Evolutionary conservation across 345 rosid species (phyloP), one percentile per base, ranked within the genome.

Genomic region (Aethionema arabicum): DNA sequence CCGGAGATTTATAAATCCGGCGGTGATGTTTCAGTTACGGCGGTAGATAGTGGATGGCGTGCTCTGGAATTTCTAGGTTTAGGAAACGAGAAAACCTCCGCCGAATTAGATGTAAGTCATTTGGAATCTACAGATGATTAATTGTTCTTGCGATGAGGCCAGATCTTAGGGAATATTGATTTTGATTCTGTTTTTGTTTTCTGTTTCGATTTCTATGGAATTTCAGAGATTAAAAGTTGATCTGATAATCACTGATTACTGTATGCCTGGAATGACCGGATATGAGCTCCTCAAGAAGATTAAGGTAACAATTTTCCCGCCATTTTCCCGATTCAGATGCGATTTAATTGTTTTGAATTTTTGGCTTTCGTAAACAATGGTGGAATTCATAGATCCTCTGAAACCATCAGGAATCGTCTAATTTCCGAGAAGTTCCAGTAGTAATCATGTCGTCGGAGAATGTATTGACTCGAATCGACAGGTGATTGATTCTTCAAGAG

Each of bases 231-330:
- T 85, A 65, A 93, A 93, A 67, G 96, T 93, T 68, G 96, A 93
- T 79, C 69, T 90, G 65, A 84, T 93, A 30, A 93, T 93, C 39
- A 93, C 99, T 3, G 99, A 93, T 61, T 93, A 93, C 61, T 93
- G 97, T 32, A 93, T 93, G 99, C 99, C 99, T 15, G 99, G 88
- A 72, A 93, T 93, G 99, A 89, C 95, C 8, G 99, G 99, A 11
- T 93, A 89, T 60, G 99, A 93, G 67, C 77, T 93, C 69, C 91
- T 93, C 49, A 93, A 89, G 81, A 89, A 89, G 66, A 79, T 93
- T 41, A 93, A 93, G 96, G 98, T 88, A 40, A 52, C 31, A 27
- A 5, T 15, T 57, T 52, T 10, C 32, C 66, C 65, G 39, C 61
- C 67, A 14, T 46, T 38, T 29, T 37, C 7, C 47, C 1, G 36